Evolutionary conservation across 2,329 filamentous ascomycete species (phyloP).

Genomic region (Beauveria sp.): DNA sequence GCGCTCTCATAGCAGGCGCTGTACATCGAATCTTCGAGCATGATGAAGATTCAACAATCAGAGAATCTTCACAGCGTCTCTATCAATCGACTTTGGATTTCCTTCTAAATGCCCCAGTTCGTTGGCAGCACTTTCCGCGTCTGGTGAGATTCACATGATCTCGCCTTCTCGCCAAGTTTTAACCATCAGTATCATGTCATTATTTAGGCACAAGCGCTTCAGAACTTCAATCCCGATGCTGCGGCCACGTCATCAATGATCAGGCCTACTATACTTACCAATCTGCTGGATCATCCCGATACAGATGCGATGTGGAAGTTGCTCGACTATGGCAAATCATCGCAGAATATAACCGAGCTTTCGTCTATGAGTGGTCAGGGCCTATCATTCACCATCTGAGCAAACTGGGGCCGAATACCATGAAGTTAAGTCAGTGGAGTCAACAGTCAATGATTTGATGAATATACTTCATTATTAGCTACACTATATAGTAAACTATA

Average conservation of each 20-base stretch:
- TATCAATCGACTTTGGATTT: background rate
- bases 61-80: background rate
- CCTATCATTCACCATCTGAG: background rate
- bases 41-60: background rate
- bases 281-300: background rate
- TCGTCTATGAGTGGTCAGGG: background rate
- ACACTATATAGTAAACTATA: background rate
- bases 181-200: background rate
- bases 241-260: background rate
- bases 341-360: background rate
- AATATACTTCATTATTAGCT: background rate
- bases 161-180: background rate
- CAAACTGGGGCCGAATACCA: background rate
- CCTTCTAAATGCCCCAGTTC: background rate
- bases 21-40: background rate
- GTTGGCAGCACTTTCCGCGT: background rate
- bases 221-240: background rate
- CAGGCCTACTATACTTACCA: background rate
- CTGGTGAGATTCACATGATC: background rate
- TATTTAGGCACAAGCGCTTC: background rate
- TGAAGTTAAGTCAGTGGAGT: background rate
- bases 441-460: background rate
- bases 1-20: background rate
- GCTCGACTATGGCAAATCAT: background rate
- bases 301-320: background rate